Conservation (phyloP, 2,329 filamentous ascomycete species). For the Epichloe gansuensis region DNA sequence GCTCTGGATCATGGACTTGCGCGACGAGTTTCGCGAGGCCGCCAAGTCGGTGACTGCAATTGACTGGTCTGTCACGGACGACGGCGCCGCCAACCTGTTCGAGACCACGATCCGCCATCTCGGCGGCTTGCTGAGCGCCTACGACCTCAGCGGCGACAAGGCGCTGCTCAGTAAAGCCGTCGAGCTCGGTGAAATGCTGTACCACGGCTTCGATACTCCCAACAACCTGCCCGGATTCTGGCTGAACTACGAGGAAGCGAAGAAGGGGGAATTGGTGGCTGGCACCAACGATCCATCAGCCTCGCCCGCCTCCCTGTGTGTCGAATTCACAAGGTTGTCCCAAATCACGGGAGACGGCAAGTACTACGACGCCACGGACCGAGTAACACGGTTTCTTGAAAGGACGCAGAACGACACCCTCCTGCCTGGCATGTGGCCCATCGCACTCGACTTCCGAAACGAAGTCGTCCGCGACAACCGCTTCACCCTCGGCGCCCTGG, state of each 20-base stretch:
- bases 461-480: conserved; percentile 35
- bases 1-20: conserved; percentile 48
- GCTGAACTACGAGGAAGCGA: conserved; percentile 31
- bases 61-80: conserved; percentile 36
- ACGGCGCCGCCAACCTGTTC: conserved; percentile 34
- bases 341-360: conserved; percentile 60
- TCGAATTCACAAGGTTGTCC: conserved; percentile 64
- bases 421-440: conserved; percentile 70
- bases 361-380: conserved; percentile 65
- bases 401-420: conserved; percentile 52
- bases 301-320: conserved; percentile 48
- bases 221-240: conserved; percentile 36
- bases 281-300: conserved; percentile 37
- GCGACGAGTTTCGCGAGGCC: conserved; percentile 43
- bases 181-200: conserved; percentile 42
- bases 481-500: conserved; percentile 40
- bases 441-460: conserved; percentile 42
- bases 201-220: conserved; percentile 40
- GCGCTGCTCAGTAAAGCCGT: conserved; percentile 35
- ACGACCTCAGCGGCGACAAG: conserved; percentile 33
- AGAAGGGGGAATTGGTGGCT: conserved; percentile 31
- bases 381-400: conserved; percentile 59
- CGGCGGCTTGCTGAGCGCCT: conserved; percentile 37
- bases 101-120: conserved; percentile 38
- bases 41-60: conserved; percentile 34